Conservation (phyloP, 345 rosid species). For the Eucalyptus urophylla region DNA sequence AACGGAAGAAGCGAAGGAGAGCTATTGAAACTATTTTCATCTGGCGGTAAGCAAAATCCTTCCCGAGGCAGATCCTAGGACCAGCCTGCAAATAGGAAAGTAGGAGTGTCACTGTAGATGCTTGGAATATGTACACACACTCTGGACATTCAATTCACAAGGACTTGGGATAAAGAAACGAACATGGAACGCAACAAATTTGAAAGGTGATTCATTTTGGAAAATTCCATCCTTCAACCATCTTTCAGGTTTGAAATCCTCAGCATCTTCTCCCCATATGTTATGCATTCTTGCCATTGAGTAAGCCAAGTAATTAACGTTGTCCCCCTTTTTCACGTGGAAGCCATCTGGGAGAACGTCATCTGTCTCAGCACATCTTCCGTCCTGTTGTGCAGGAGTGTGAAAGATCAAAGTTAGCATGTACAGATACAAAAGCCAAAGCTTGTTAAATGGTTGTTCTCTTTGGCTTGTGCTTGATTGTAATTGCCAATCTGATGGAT, state of each 20-base stretch:
- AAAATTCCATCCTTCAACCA: slow-evolving; percentile 64
- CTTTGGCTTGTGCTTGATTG: neutral
- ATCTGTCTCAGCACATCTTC: slow-evolving; percentile 42
- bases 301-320: slow-evolving; percentile 37
- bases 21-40: slow-evolving; percentile 70
- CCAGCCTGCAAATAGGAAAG: slow-evolving; percentile 43
- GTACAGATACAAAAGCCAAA: neutral
- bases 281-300: slow-evolving; percentile 76
- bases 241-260: slow-evolving; percentile 61
- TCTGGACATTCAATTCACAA: neutral
- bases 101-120: neutral
- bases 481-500: neutral
- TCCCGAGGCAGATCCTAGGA: slow-evolving; percentile 72
- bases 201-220: slow-evolving; percentile 63
- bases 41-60: slow-evolving; percentile 63
- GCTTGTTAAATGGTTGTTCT: neutral
- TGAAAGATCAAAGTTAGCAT: neutral
- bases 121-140: neutral
- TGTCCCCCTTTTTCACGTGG: slow-evolving; percentile 54
- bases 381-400: slow-evolving; percentile 23
- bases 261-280: slow-evolving; percentile 75
- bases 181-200: slow-evolving; percentile 60
- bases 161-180: neutral
- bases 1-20: slow-evolving; percentile 47
- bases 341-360: slow-evolving; percentile 65